A percentile compares a stretch with the other conserved stretches of the same genome.
These are phyloP conservation scores for Prunella vulgaris DNA, from an alignment of 257 asterid species.

Conservation along the genomic window DNA sequence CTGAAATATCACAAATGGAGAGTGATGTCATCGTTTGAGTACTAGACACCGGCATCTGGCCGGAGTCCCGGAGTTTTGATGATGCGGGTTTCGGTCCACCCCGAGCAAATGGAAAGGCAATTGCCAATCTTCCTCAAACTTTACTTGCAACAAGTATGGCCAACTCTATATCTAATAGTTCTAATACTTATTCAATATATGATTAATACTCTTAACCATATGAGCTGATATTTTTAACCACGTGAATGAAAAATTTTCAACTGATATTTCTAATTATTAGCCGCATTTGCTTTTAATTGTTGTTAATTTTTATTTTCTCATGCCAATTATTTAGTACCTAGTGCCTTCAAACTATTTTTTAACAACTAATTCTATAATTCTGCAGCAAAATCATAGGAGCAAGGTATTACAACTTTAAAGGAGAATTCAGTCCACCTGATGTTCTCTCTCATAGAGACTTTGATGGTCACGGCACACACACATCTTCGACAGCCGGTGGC, in stretches of 20 bases:
- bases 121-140: constrained; percentile 33
- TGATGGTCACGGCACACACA: constrained; percentile 56
- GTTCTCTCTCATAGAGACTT: constrained; percentile 42
- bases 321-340: too few relatives aligned
- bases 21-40: constrained; percentile 36
- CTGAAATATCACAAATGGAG: constrained; percentile 24
- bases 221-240: too few relatives aligned
- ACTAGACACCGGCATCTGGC: constrained; percentile 51
- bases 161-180: background rate
- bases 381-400: constrained; percentile 59
- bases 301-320: too few relatives aligned
- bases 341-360: background rate
- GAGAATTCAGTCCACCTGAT: constrained; percentile 20
- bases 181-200: too few relatives aligned
- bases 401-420: constrained; percentile 36
- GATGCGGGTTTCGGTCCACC: constrained; percentile 28
- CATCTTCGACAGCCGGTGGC: constrained; percentile 58
- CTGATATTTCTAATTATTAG: too few relatives aligned
- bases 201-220: too few relatives aligned
- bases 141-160: constrained; percentile 42
- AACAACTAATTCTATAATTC: background rate
- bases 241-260: too few relatives aligned
- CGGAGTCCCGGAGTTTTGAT: constrained; percentile 40
- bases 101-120: constrained; percentile 45
- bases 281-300: too few relatives aligned